Conservation (phyloP, 371 early-diverging fungal species). For the Nosema granulosis region DNA sequence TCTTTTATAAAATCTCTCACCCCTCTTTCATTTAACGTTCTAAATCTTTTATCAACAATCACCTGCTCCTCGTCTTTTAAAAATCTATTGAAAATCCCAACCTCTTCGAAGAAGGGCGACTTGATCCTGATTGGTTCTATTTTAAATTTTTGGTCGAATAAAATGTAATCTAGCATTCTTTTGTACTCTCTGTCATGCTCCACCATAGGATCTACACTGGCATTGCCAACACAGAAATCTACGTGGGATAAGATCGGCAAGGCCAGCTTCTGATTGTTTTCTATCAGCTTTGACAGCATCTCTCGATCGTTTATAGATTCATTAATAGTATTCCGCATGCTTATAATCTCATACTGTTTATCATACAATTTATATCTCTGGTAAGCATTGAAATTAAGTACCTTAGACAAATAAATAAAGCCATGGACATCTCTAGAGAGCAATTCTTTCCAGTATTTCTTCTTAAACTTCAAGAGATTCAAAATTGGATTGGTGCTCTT, state of each 20-base stretch:
- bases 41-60: not conserved
- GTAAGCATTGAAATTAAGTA: no score
- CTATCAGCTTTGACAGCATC: conserved; percentile 6
- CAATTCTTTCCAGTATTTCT: not conserved
- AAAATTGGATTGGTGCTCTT: not conserved
- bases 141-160: not conserved
- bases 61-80: conserved; percentile 3
- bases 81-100: conserved; percentile 18
- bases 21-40: conserved; percentile 27
- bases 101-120: conserved; percentile 10
- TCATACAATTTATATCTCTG: no score
- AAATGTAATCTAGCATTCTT: not conserved
- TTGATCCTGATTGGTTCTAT: not conserved
- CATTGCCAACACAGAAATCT: conserved; percentile 12
- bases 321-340: not conserved
- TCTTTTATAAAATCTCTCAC: conserved; percentile 8
- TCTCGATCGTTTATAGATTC: not conserved
- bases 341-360: no score
- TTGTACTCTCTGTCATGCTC: conserved; percentile 1
- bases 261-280: not conserved
- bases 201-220: not conserved
- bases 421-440: conserved; percentile 12
- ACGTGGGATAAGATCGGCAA: conserved; percentile 5
- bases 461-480: not conserved
- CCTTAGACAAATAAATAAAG: not conserved